Conservation (phyloP, 768 basidiomycete genomes). For the Kwoniella dejecticola region DNA sequence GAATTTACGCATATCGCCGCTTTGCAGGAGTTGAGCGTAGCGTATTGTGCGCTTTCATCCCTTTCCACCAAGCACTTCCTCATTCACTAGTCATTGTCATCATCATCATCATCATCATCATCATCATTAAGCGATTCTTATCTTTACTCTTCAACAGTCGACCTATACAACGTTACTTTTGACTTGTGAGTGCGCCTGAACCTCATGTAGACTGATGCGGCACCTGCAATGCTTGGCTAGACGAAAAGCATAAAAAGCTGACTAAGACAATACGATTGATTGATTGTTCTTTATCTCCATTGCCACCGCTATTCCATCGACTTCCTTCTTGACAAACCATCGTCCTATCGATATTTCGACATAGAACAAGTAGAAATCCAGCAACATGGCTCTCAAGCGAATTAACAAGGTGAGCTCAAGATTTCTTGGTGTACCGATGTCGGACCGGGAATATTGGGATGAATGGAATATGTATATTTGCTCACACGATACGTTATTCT, state of each 20-base stretch:
- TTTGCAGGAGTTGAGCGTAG: neutral
- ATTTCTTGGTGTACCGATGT: neutral
- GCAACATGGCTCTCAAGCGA: slow-evolving; percentile 90
- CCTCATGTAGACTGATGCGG: no score
- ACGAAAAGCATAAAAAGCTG: neutral
- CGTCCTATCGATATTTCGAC: neutral
- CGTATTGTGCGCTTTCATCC: neutral
- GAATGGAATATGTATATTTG: neutral
- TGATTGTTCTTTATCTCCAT: neutral
- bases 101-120: no score
- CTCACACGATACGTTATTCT: slow-evolving; percentile 25
- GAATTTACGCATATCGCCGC: neutral
- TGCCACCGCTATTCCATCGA: slow-evolving; percentile 4
- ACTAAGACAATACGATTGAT: neutral
- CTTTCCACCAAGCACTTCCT: neutral
- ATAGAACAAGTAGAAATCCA: slow-evolving; percentile 1
- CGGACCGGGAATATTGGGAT: neutral
- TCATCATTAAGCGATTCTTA: no score
- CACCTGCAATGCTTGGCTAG: no score
- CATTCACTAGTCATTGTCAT: neutral
- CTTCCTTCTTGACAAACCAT: neutral
- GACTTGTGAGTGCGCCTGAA: no score
- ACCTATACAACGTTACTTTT: neutral
- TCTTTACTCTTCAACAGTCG: neutral
- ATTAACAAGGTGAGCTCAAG: slow-evolving; percentile 83